Conservation (phyloP, 768 basidiomycete species). For the Steccherinum ochraceum region DNA sequence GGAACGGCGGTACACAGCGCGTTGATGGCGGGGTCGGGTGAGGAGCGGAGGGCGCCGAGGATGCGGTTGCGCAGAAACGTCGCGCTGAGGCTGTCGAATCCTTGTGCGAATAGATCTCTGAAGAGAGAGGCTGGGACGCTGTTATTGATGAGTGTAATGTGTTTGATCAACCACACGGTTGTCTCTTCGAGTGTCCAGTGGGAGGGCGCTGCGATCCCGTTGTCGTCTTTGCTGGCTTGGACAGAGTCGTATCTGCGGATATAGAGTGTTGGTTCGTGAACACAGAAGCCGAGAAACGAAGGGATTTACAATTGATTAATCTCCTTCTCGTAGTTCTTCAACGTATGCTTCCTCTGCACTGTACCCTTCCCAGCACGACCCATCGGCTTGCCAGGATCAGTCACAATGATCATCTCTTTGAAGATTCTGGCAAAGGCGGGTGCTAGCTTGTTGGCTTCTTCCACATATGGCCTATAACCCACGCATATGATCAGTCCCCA, state of each 20-base stretch:
- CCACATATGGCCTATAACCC: constrained; percentile 19
- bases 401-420: constrained; percentile 20
- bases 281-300: neutral
- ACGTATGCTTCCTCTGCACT: constrained; percentile 5
- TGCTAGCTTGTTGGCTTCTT: constrained; percentile 17
- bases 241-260: constrained; percentile 10
- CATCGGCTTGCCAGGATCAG: constrained; percentile 10
- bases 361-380: constrained; percentile 10
- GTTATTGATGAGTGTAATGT: constrained; percentile 8
- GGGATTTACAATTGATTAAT: constrained; percentile 10
- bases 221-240: constrained; percentile 8
- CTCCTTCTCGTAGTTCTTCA: constrained; percentile 7
- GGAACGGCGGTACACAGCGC: constrained; percentile 2
- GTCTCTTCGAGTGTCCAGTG: constrained; percentile 6
- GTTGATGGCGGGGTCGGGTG: neutral
- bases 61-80: constrained; percentile 13
- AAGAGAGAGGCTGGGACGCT: neutral
- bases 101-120: constrained; percentile 6
- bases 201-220: constrained; percentile 6
- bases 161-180: constrained; percentile 10
- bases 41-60: constrained; percentile 7
- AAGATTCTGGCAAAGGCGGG: constrained; percentile 24
- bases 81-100: constrained; percentile 7
- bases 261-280: neutral
- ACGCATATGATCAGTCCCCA: neutral